These are phyloP conservation scores for Ceratocystis harringtonii DNA, from an alignment of 2,329 filamentous ascomycete species.

Conservation along the genomic window DNA sequence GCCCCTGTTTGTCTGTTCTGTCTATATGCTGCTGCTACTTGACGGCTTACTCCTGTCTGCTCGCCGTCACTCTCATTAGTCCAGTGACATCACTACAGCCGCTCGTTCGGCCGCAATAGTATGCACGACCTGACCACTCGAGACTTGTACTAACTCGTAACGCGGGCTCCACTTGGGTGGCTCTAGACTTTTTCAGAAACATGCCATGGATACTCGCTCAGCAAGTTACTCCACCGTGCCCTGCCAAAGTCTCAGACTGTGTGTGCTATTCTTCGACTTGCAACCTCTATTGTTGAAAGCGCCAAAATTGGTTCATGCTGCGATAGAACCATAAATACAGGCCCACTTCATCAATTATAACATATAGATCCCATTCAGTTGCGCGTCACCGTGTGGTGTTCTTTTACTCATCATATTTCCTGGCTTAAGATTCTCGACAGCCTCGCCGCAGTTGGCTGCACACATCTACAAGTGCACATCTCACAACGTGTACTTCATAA, in stretches of 20 bases:
- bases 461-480: no score
- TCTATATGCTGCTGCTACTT: not conserved
- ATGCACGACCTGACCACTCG: not conserved
- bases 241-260: not conserved
- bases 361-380: no score
- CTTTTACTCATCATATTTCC: no score
- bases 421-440: no score
- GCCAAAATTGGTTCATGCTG: not conserved
- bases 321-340: no score
- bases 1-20: not conserved
- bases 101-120: not conserved
- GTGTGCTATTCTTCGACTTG: not conserved
- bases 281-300: not conserved
- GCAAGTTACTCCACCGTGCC: not conserved
- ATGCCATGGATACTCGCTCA: not conserved
- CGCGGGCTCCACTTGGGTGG: not conserved
- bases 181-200: not conserved
- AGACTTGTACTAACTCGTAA: not conserved
- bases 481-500: not conserved
- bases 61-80: not conserved
- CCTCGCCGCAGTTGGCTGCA: no score
- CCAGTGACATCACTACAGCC: constrained; percentile 1
- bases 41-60: not conserved
- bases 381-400: no score
- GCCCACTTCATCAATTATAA: no score